phyloP scores from a whole-genome alignment of 495 filamentous ascomycete species.

The Xeromyces bisporus region DNA sequence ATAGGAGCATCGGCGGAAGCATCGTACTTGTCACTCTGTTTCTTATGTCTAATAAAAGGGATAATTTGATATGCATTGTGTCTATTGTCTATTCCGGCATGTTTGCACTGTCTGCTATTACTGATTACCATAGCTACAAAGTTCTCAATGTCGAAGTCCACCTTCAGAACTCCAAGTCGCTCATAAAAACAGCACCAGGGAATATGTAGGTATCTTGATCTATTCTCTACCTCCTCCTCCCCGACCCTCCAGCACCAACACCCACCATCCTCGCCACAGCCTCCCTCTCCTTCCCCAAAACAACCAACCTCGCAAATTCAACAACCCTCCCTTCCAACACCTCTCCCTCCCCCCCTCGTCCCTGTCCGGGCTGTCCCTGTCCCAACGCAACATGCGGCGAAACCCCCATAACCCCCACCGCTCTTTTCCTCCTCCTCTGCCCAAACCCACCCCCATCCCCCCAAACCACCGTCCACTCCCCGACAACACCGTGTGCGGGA shows the following conservation, averaged over 20 bases:
- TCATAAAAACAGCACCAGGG: too few relatives aligned
- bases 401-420: slow-evolving; percentile 7
- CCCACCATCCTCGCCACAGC: slow-evolving; percentile 23
- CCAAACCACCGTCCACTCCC: slow-evolving; percentile 30
- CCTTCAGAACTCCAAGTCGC: too few relatives aligned
- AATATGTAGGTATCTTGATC: too few relatives aligned
- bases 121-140: too few relatives aligned
- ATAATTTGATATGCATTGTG: too few relatives aligned
- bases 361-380: slow-evolving; percentile 8
- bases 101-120: too few relatives aligned
- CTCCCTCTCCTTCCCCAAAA: slow-evolving; percentile 28
- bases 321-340: slow-evolving; percentile 19
- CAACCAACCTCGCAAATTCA: slow-evolving; percentile 31
- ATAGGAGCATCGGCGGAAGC: too few relatives aligned
- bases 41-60: too few relatives aligned
- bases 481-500: slow-evolving; percentile 9
- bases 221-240: slow-evolving; percentile 20
- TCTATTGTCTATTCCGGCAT: too few relatives aligned
- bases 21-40: too few relatives aligned
- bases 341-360: too few relatives aligned
- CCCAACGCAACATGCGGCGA: slow-evolving; percentile 11
- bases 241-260: slow-evolving; percentile 7
- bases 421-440: slow-evolving; percentile 16
- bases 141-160: too few relatives aligned
- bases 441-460: slow-evolving; percentile 18